phyloP scores from a whole-genome alignment of 164 flowering plant species.

The Aristolochia californica region DNA sequence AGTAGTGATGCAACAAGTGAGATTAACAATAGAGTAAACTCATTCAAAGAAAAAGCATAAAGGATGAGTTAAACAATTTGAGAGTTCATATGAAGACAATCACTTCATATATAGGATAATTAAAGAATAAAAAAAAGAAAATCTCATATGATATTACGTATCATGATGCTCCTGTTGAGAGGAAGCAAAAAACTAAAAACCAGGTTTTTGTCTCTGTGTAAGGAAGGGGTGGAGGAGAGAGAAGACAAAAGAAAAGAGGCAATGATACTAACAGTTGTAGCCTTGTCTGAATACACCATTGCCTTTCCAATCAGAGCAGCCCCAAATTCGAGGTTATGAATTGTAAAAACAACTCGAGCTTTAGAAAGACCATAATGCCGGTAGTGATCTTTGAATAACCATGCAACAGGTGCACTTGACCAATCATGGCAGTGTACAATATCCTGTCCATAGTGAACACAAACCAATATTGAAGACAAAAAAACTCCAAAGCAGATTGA shows the following conservation, averaged over 20 bases:
- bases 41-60: too few species aligned
- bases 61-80: too few species aligned
- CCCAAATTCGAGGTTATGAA: slow-evolving; percentile 98
- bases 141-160: too few species aligned
- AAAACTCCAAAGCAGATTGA: not conserved
- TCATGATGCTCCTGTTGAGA: too few species aligned
- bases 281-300: slow-evolving; percentile 71
- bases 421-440: slow-evolving; percentile 98
- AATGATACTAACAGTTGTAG: slow-evolving; percentile 71
- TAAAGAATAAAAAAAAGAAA: too few species aligned
- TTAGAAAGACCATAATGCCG: slow-evolving; percentile 79
- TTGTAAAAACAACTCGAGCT: slow-evolving; percentile 85
- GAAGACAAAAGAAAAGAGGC: too few species aligned
- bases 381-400: slow-evolving; percentile 88
- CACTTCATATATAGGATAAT: too few species aligned
- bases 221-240: too few species aligned
- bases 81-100: too few species aligned
- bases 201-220: too few species aligned
- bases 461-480: not conserved
- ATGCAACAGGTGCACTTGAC: slow-evolving; percentile 97
- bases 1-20: not conserved
- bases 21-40: too few species aligned
- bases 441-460: slow-evolving; percentile 44
- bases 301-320: slow-evolving; percentile 67
- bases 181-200: too few species aligned